Evolutionary conservation across 192 early-diverging fungal species (phyloP).

Genomic region (Jimgerdemannia lactiflua): DNA sequence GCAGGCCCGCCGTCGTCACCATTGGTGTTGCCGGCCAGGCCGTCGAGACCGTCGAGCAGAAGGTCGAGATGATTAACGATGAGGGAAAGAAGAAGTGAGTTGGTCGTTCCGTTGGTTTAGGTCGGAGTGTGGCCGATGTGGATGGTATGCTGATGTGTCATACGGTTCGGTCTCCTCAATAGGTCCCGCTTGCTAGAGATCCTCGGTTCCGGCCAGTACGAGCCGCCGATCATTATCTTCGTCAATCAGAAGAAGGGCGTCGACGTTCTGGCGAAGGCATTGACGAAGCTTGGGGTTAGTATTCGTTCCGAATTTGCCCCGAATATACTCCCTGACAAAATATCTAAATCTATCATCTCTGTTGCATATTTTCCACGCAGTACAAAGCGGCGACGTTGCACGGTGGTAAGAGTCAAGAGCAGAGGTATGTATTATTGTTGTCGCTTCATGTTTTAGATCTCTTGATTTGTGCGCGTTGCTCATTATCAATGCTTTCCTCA

Average conservation of each 20-base stretch:
- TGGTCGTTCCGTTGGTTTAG: not conserved
- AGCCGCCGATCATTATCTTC: conserved; percentile 94
- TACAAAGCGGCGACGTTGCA: conserved; percentile 80
- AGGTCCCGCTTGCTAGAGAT: conserved; percentile 76
- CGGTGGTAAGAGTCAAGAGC: conserved; percentile 97
- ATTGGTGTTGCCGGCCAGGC: conserved; percentile 97
- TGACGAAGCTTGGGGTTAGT: conserved; percentile 68
- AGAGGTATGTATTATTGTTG: conserved; percentile 39
- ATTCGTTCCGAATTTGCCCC: not conserved
- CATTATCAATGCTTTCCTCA: not conserved
- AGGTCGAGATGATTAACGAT: conserved; percentile 88
- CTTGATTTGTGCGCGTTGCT: not conserved
- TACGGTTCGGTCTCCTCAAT: conserved; percentile 7
- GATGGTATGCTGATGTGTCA: not conserved
- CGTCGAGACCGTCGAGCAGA: conserved; percentile 94
- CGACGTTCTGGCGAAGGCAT: conserved; percentile 77
- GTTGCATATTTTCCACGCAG: conserved; percentile 26
- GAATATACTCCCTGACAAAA: not conserved
- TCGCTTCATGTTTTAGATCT: not conserved
- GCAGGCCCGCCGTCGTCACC: conserved; percentile 89
- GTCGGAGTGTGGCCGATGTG: not conserved
- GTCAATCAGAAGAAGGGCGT: conserved; percentile 96
- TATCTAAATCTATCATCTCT: not conserved
- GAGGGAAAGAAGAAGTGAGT: conserved; percentile 79
- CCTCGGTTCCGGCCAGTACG: conserved; percentile 61